Evolutionary conservation across 768 basidiomycete species (phyloP).

Genomic region (Tylopilus sp.): DNA sequence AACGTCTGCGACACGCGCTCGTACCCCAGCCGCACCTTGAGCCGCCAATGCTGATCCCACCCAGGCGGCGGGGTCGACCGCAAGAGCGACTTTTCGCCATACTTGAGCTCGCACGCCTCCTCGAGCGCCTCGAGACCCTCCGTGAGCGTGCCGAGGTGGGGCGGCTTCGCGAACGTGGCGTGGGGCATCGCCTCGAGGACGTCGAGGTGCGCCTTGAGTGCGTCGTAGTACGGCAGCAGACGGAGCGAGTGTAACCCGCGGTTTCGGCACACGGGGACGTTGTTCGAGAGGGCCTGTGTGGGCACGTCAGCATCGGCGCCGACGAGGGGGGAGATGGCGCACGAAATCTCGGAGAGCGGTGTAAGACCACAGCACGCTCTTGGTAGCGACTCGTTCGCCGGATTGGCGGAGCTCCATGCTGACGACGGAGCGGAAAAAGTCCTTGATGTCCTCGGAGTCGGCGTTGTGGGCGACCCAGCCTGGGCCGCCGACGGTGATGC

Average conservation of each 20-base stretch:
- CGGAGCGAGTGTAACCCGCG: constrained; percentile 66
- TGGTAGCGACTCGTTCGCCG: constrained; percentile 74
- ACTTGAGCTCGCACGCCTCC: constrained; percentile 60
- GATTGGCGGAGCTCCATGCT: constrained; percentile 78
- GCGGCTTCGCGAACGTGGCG: constrained; percentile 60
- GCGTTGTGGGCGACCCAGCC: constrained; percentile 69
- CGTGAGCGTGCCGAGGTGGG: constrained; percentile 56
- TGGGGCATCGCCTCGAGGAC: constrained; percentile 55
- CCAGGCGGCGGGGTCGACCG: constrained; percentile 35
- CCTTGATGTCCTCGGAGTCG: constrained; percentile 67
- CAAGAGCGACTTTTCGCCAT: constrained; percentile 36
- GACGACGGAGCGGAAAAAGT: constrained; percentile 66
- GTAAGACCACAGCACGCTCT: constrained; percentile 78
- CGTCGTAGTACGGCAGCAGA: constrained; percentile 56
- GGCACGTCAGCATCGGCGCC: constrained; percentile 3
- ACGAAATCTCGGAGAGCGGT: constrained; percentile 75
- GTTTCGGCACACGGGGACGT: constrained; percentile 59
- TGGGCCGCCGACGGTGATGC: constrained; percentile 57
- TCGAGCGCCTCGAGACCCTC: constrained; percentile 63
- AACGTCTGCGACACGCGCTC: constrained; percentile 60
- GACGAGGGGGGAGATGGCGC: constrained; percentile 22
- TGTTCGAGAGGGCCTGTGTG: constrained; percentile 63
- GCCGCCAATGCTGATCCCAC: constrained; percentile 56
- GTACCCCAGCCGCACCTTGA: constrained; percentile 61
- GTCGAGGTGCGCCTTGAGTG: constrained; percentile 60